Percentiles rank a stretch among this genome's conserved stretches.
Evolutionary conservation across 306 rosid species (phyloP).

Genomic region (Cotoneaster glaucophyllus): DNA sequence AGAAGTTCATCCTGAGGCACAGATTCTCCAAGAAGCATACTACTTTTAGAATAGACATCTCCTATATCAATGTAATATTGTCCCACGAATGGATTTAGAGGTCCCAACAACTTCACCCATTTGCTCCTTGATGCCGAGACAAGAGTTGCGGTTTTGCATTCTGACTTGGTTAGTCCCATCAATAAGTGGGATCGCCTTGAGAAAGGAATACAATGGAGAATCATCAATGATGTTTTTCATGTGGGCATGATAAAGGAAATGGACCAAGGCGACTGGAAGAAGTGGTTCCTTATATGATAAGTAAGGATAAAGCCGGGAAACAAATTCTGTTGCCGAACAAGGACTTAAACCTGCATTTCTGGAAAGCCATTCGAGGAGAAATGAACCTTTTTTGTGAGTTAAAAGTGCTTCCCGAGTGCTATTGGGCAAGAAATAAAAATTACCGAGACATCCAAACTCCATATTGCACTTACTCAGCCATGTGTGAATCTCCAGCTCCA

Average conservation of each 20-base stretch:
- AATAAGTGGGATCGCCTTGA: not conserved
- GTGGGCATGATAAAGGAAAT: slow-evolving; percentile 2
- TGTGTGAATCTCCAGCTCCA: not conserved
- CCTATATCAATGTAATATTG: not conserved
- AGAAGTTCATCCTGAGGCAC: not conserved
- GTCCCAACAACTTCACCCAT: slow-evolving; percentile 9
- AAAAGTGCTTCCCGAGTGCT: not conserved
- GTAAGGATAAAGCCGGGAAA: not conserved
- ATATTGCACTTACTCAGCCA: slow-evolving; percentile 14
- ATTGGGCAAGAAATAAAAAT: not conserved
- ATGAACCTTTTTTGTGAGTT: not conserved
- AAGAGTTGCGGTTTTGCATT: not conserved
- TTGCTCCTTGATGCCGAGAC: slow-evolving; percentile 8
- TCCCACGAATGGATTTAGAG: not conserved
- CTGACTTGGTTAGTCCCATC: slow-evolving; percentile 4
- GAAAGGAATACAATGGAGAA: not conserved
- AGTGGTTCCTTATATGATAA: not conserved
- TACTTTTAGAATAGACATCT: not conserved
- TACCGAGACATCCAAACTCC: not conserved
- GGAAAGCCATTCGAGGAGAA: not conserved
- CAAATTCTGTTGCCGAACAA: not conserved
- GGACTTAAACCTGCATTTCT: not conserved
- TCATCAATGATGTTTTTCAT: not conserved
- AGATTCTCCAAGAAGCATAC: not conserved
- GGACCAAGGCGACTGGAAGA: not conserved